Evolutionary conservation across 2,329 filamentous ascomycete genomes (phyloP).

Genomic region (Grosmannia clavigera): DNA sequence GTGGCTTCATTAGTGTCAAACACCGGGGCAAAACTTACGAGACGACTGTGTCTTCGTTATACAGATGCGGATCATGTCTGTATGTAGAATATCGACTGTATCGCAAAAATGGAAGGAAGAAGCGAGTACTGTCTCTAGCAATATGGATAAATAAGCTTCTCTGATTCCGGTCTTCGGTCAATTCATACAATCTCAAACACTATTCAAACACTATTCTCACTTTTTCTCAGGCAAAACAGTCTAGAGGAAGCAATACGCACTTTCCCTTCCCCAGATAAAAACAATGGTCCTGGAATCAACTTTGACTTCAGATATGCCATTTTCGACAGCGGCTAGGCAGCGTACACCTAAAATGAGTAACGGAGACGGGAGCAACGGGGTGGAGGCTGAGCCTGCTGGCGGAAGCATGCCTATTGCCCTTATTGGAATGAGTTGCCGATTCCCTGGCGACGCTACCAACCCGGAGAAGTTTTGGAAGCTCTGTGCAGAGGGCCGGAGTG

Average conservation of each 20-base stretch:
- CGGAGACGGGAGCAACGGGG: neutral
- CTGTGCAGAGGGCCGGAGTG: conserved; percentile 7
- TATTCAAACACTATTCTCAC: too few species aligned
- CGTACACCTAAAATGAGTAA: neutral
- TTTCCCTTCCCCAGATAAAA: neutral
- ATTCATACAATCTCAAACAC: neutral
- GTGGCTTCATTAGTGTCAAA: neutral
- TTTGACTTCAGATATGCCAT: neutral
- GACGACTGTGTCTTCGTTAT: neutral
- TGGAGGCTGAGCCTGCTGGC: neutral
- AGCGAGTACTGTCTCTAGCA: neutral
- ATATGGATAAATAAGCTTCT: neutral
- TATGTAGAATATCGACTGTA: neutral
- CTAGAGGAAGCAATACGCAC: neutral
- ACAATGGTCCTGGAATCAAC: neutral
- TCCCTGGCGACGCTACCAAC: conserved; percentile 21
- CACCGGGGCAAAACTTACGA: neutral
- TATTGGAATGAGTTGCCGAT: conserved; percentile 23
- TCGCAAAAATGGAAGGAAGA: neutral
- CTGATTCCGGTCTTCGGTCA: neutral
- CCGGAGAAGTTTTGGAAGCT: conserved; percentile 21
- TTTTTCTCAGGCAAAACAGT: neutral
- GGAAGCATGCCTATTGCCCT: conserved; percentile 22
- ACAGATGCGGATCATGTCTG: neutral
- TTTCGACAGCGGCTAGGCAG: neutral